Base-by-base conservation (phyloP, 176 grass and related monocot species). In the Musa acuminata region DNA sequence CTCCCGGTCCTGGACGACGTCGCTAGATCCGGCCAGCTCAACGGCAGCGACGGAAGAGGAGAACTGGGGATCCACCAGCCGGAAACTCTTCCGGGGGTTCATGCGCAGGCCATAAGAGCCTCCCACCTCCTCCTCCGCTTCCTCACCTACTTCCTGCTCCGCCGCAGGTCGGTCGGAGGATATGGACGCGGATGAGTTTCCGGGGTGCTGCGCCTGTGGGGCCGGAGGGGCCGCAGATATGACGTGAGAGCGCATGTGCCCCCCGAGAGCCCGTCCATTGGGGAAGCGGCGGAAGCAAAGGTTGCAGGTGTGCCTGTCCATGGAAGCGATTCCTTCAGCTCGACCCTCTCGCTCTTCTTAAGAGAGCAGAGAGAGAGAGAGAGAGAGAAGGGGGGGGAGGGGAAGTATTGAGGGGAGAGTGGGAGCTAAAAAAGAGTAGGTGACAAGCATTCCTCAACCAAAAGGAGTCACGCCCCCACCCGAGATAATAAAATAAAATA, bases 261-360 rank as follows among this genome's bases (percentile, higher is more conserved):
- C 84, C 9, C 86, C 81, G 27, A 97, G 86, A 50, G 89, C 85
- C 29, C 88, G 91, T 76, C 95, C 95, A 67, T 94, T 94, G 50
- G 82, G 79, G 88, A 99, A 99, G 69, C 82, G 76, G 60, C 95
- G 86, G 80, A 83, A 89, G 75, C 95, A 99, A 65, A 94, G 88
- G 88, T 91, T 94, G 91, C 95, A 99, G 71, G 91, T 79, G 82
- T 94, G 84, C 80, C 79, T 82, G 64, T 89, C 80, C 94, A 93
- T 92, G 80, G 69, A 80, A 79, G 78, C 51, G 53, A 25, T 49
- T 43, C 35, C 35, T 43, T 43, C 35, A 43, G 35, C 4, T 43
- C 35, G 35, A 43, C 35, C 4, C 35, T 35, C 29, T 35, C 29
- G 29, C 29, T 35, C 29, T 35, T 35, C 29, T 35, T 35, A 0